Conservation (phyloP, 2,329 filamentous ascomycete genomes). For the Helotiales sp. region DNA sequence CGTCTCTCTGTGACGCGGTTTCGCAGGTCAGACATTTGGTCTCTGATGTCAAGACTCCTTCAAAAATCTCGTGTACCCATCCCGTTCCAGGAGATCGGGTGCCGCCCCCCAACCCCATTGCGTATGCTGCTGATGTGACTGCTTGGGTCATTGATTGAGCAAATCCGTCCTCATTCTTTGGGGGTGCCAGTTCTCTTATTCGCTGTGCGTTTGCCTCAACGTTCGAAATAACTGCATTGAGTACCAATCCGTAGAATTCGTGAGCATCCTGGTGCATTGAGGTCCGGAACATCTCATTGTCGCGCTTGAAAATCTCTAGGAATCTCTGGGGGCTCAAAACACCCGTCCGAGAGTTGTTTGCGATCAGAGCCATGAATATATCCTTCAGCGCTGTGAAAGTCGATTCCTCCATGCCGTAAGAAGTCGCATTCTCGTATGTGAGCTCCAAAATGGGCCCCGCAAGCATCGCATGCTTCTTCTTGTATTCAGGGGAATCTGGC, state of each 20-base stretch:
- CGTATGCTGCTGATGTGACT: constrained; percentile 47
- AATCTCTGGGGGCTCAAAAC: constrained; percentile 93
- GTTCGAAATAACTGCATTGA: constrained; percentile 96
- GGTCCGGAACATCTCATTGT: constrained; percentile 97
- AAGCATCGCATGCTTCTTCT: constrained; percentile 93
- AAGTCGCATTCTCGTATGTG: constrained; percentile 75
- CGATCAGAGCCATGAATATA: constrained; percentile 89
- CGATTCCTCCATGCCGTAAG: constrained; percentile 92
- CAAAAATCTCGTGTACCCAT: constrained; percentile 98
- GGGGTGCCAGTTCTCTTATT: constrained; percentile 56
- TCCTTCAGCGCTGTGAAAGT: constrained; percentile 95
- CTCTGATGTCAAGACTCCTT: constrained; percentile 92
- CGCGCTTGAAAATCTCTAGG: constrained; percentile 87
- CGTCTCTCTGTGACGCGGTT: constrained; percentile 91
- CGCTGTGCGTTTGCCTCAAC: constrained; percentile 85
- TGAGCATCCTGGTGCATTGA: constrained; percentile 99
- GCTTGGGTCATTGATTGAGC: constrained; percentile 57
- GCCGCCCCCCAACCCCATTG: constrained; percentile 45
- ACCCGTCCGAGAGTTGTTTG: constrained; percentile 80
- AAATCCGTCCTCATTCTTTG: constrained; percentile 50
- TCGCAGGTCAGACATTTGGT: constrained; percentile 97
- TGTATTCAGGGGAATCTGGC: constrained; percentile 93
- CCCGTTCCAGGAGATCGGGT: constrained; percentile 68
- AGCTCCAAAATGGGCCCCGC: constrained; percentile 87
- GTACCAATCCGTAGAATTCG: constrained; percentile 90